Evolutionary conservation across 768 basidiomycete genomes (phyloP).

Genomic region (Saitozyma sp.): DNA sequence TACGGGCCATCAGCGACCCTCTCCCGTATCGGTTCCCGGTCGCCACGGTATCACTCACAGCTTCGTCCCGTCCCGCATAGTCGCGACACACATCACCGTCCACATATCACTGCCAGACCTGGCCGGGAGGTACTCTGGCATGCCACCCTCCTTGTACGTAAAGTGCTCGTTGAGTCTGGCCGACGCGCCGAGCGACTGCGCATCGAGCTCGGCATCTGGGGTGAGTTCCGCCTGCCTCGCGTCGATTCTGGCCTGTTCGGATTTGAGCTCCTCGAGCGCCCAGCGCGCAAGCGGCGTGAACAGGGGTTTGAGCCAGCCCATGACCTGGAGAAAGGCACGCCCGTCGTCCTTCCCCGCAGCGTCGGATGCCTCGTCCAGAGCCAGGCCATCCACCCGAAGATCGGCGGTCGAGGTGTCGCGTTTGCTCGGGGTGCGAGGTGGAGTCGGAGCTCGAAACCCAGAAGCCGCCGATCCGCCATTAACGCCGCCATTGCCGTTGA

Average conservation of each 20-base stretch:
- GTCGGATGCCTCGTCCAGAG: too few species aligned
- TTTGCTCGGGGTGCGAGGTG: too few species aligned
- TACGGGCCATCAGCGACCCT: not conserved
- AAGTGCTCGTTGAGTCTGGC: conserved; percentile 37
- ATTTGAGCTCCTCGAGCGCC: not conserved
- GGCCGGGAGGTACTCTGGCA: conserved; percentile 19
- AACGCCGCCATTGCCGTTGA: too few species aligned
- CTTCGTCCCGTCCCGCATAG: conserved; percentile 16
- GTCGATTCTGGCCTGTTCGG: conserved; percentile 11
- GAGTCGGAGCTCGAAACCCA: too few species aligned
- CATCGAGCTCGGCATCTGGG: conserved; percentile 21
- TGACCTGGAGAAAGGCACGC: conserved; percentile 26
- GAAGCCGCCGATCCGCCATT: too few species aligned
- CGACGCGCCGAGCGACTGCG: conserved; percentile 24
- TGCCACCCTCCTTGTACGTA: conserved; percentile 16
- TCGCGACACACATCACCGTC: conserved; percentile 20
- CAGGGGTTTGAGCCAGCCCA: conserved; percentile 33
- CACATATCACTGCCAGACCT: conserved; percentile 15
- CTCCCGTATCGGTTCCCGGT: not conserved
- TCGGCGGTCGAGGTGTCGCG: too few species aligned
- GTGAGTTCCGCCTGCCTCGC: not conserved
- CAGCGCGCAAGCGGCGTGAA: conserved; percentile 31
- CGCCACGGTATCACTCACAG: conserved; percentile 28
- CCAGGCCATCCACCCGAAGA: too few species aligned
- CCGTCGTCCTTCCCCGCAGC: conserved; percentile 14